These are phyloP conservation scores for Emmonsiellopsis sp. DNA, from an alignment of 2,329 filamentous ascomycete genomes.

Conservation along the genomic window DNA sequence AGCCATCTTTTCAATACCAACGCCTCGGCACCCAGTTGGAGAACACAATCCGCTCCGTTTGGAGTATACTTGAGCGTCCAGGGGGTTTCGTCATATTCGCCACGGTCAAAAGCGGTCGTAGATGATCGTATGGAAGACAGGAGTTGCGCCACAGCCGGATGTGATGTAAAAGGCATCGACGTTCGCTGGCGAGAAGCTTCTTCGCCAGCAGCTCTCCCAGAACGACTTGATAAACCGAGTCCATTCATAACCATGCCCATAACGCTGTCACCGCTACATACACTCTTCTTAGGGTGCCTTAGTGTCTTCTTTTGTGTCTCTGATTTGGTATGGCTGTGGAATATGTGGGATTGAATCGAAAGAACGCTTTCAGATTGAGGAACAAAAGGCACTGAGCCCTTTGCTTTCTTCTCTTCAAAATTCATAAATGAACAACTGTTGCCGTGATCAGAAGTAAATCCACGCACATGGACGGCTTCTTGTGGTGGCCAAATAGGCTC, in stretches of 20 bases:
- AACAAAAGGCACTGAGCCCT: conserved; percentile 24
- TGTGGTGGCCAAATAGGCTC: conserved; percentile 32
- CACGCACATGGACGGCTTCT: conserved; percentile 43
- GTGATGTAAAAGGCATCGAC: conserved; percentile 24
- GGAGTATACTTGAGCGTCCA: conserved; percentile 89
- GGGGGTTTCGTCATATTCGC: conserved; percentile 59
- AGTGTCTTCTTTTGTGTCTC: background rate
- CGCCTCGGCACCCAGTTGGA: conserved; percentile 66
- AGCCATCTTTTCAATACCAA: conserved; percentile 73
- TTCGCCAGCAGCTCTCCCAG: background rate
- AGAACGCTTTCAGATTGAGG: conserved; percentile 26
- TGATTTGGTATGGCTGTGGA: background rate
- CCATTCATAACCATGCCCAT: background rate
- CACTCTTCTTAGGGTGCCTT: background rate
- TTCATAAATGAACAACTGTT: background rate
- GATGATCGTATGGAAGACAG: conserved; percentile 51
- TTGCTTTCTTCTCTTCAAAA: conserved; percentile 29
- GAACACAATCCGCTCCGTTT: conserved; percentile 55
- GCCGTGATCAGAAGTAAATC: conserved; percentile 14
- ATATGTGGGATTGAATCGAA: conserved; percentile 7
- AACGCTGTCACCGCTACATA: background rate
- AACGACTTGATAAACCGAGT: background rate
- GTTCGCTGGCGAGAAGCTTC: background rate
- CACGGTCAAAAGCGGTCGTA: conserved; percentile 72
- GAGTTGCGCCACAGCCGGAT: conserved; percentile 53